Conservation (phyloP, 2,329 filamentous ascomycete species). For the Passalora sequoiae region DNA sequence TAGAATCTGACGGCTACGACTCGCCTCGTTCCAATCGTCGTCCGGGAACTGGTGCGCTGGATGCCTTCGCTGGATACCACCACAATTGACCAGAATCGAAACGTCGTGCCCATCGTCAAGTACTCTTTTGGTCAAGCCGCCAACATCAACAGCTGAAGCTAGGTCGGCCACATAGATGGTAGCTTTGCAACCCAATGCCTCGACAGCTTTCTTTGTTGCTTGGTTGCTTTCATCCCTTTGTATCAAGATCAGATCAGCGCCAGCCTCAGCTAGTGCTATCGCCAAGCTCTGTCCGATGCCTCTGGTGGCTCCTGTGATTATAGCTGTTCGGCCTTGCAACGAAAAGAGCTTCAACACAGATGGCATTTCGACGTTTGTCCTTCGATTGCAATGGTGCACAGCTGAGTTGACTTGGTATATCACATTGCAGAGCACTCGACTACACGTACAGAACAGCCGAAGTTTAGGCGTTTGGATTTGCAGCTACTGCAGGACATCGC, state of each 20-base stretch:
- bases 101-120: conserved; percentile 59
- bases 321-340: conserved; percentile 44
- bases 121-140: conserved; percentile 54
- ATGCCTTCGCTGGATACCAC: conserved; percentile 77
- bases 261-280: conserved; percentile 46
- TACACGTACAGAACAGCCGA: too few species aligned
- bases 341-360: conserved; percentile 42
- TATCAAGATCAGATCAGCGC: conserved; percentile 47
- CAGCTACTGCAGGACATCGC: too few species aligned
- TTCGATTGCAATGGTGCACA: too few species aligned
- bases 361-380: conserved; percentile 20
- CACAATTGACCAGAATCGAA: conserved; percentile 77
- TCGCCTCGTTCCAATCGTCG: conserved; percentile 68
- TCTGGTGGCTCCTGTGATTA: conserved; percentile 47
- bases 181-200: conserved; percentile 60
- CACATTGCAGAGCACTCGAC: too few species aligned
- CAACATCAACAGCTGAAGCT: conserved; percentile 53
- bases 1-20: too few species aligned
- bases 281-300: conserved; percentile 49
- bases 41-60: conserved; percentile 69
- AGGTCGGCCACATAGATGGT: conserved; percentile 67
- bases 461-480: too few species aligned
- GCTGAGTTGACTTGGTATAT: too few species aligned
- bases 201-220: conserved; percentile 56
- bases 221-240: conserved; percentile 53